Evolutionary conservation across 805 yeast species (phyloP), one percentile per base, ranked within the genome.

Genomic region (Spathaspora boniae): DNA sequence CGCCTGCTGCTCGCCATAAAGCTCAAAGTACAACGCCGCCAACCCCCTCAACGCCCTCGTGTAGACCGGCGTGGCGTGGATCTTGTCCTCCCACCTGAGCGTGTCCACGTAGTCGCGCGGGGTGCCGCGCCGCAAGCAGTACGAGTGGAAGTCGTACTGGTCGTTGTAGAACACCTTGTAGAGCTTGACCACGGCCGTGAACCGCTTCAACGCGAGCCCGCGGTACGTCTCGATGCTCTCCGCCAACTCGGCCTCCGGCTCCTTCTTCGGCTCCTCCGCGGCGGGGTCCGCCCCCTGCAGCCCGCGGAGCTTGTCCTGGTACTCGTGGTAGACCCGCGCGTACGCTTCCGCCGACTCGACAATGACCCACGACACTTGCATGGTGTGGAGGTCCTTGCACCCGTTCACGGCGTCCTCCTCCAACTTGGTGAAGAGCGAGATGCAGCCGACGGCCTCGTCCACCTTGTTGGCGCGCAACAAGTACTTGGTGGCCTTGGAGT

Each of bases 121-220:
- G 5, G 97, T 86, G 16, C 97, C 98, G 48, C 83, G 79, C 60
- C 96, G 77, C 71, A 86, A 76, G 54, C 95, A 84, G 57, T 86
- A 93, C 30, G 85, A 81, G 56, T 93, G 98, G 80, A 91, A 93
- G 57, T 93, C 99, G 44, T 83, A 72, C 64, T 93, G 97, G 54
- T 93, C 98, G 43, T 76, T 76, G 52, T 69, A 75, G 60, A 79
- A 88, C 35, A 78, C 83, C 29, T 77, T 71, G 59, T 79, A 88
- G 20, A 84, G 74, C 41, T 78, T 77, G 33, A 78, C 65, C 30
- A 88, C 70, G 2, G 86, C 80, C 27, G 65, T 58, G 54, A 73
- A 86, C 50, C 98, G 74, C 60, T 93, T 93, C 43, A 88, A 62
- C 0, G 97, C 78, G 45, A 93, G 61, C 0, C 95, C 95, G 40